A percentile compares a stretch with the other conserved stretches of the same genome.
Evolutionary conservation across 2,329 filamentous ascomycete species (phyloP).

Genomic region (Acephala macrosclerotiorum): DNA sequence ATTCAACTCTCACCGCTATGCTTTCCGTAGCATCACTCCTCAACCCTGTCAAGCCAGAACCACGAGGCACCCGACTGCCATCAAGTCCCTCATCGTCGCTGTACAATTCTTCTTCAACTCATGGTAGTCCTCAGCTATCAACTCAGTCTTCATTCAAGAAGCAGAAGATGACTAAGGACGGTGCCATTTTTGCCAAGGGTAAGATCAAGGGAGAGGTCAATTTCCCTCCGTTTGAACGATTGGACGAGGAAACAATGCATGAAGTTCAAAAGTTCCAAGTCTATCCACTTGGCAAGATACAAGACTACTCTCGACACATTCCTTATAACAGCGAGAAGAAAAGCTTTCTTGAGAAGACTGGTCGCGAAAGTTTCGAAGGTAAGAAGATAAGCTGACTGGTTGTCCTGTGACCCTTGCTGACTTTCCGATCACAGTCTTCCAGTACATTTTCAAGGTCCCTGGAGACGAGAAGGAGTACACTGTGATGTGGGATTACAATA

Average conservation of each 20-base stretch:
- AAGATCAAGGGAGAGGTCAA: constrained; percentile 72
- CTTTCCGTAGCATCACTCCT: constrained; percentile 70
- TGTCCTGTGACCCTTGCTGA: constrained; percentile 31
- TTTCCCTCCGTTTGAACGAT: constrained; percentile 76
- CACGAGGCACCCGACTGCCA: constrained; percentile 51
- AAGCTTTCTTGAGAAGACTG: constrained; percentile 84
- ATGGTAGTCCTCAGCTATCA: constrained; percentile 38
- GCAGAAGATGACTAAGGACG: constrained; percentile 71
- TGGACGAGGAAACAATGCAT: constrained; percentile 62
- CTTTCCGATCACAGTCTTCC: constrained; percentile 67
- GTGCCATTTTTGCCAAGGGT: constrained; percentile 66
- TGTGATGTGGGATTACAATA: constrained; percentile 97
- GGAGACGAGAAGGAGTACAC: constrained; percentile 71
- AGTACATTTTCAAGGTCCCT: constrained; percentile 81
- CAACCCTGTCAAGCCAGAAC: constrained; percentile 59
- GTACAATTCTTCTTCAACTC: constrained; percentile 37
- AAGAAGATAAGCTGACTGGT: constrained; percentile 41
- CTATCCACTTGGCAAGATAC: constrained; percentile 68
- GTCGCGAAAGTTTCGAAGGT: constrained; percentile 90
- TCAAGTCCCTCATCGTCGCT: constrained; percentile 48
- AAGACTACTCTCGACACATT: constrained; percentile 73
- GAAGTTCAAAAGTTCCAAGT: constrained; percentile 72
- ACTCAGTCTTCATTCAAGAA: constrained; percentile 47
- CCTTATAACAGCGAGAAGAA: constrained; percentile 97
- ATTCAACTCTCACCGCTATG: constrained; percentile 54